These are phyloP conservation scores for Pythium grandisporangium DNA, from an alignment of 352 stramenopile genomes.

Conservation along the genomic window DNA sequence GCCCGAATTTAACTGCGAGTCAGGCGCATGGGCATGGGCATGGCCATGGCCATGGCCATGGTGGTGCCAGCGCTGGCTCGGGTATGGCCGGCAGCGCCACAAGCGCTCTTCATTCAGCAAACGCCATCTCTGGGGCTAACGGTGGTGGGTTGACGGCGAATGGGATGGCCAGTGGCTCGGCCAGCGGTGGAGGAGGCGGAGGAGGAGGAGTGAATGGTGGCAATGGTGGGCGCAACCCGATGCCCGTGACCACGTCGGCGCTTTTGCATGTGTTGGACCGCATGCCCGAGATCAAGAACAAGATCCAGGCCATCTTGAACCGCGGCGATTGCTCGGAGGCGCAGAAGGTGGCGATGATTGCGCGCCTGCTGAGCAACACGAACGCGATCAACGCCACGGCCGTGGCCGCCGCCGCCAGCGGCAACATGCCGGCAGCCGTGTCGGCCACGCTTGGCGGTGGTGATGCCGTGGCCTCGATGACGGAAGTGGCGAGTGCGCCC, in stretches of 20 bases:
- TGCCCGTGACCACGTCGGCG: conserved; percentile 72
- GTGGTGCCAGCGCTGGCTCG: no score
- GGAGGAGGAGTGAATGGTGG: not conserved
- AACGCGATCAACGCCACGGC: conserved; percentile 53
- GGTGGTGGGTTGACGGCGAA: no score
- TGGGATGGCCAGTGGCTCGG: not conserved
- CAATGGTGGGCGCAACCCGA: conserved; percentile 10
- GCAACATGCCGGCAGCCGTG: conserved; percentile 13
- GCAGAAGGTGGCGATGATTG: conserved; percentile 86
- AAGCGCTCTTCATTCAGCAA: no score
- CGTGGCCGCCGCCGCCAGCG: conserved; percentile 12
- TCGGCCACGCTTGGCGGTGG: conserved; percentile 15
- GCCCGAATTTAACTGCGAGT: no score
- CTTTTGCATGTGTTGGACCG: conserved; percentile 74
- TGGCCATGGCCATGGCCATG: no score
- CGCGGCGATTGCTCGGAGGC: conserved; percentile 78
- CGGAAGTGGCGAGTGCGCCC: no score
- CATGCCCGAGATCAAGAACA: conserved; percentile 87
- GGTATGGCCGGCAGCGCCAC: no score
- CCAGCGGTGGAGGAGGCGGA: not conserved
- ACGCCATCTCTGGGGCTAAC: no score
- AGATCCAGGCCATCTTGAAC: conserved; percentile 84
- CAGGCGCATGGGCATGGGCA: no score
- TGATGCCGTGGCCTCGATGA: no score
- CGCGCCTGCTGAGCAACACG: conserved; percentile 73